A percentile compares a stretch with the other conserved stretches of the same genome.
Conservation (phyloP, 495 filamentous ascomycete genomes). For the Bacidia rubella region DNA sequence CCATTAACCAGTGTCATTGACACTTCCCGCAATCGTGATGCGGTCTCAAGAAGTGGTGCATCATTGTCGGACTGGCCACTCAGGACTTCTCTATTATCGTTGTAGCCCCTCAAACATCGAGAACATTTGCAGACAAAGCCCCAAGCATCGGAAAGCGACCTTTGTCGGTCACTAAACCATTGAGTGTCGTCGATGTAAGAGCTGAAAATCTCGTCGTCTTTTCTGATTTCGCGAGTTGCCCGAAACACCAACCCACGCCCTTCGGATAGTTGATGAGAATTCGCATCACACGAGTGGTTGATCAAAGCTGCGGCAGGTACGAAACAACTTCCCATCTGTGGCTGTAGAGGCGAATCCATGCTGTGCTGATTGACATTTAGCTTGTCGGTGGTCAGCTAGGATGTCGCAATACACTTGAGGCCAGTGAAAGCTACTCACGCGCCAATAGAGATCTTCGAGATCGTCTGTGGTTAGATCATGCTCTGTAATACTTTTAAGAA, state of each 20-base stretch:
- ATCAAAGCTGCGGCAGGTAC: conserved; percentile 2
- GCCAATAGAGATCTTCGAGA: neutral
- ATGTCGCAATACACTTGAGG: too few species aligned
- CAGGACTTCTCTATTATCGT: neutral
- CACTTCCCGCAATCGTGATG: neutral
- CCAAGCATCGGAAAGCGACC: neutral
- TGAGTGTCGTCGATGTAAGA: neutral
- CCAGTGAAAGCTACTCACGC: neutral
- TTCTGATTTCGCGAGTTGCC: neutral
- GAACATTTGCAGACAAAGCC: neutral
- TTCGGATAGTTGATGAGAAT: neutral
- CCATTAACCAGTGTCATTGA: too few species aligned
- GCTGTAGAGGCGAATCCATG: neutral
- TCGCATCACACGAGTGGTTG: neutral
- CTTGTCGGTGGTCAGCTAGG: too few species aligned
- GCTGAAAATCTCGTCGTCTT: neutral
- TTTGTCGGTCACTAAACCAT: neutral
- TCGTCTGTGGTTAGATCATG: neutral
- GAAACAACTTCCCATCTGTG: neutral
- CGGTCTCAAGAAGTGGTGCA: neutral
- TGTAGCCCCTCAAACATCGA: neutral
- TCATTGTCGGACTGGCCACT: neutral
- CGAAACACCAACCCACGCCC: neutral
- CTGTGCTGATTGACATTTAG: neutral
- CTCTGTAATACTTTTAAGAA: neutral